Conservation (phyloP, 306 rosid genomes). For the Prunus campanulata region DNA sequence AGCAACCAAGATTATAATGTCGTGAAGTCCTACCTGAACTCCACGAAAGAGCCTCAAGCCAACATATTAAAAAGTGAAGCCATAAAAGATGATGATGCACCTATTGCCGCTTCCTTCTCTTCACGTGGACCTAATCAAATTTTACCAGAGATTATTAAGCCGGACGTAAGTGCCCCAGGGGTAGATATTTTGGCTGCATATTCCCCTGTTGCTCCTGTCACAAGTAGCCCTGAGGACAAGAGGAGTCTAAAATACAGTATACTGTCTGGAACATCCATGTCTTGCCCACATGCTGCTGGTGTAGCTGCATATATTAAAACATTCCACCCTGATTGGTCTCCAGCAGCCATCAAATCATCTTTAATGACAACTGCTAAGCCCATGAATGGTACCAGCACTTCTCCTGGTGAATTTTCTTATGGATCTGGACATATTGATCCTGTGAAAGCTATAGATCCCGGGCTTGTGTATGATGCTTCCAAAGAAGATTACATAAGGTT, state of each 20-base stretch:
- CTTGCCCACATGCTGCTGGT: not conserved
- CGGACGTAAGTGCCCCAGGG: not conserved
- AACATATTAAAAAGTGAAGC: not conserved
- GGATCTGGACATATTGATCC: not conserved
- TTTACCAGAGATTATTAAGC: not conserved
- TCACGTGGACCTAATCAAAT: not conserved
- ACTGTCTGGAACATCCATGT: not conserved
- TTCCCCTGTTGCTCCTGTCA: not conserved
- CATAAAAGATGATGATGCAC: not conserved
- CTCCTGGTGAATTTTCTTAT: not conserved
- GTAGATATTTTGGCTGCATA: not conserved
- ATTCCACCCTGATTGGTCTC: not conserved
- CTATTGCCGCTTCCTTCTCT: not conserved
- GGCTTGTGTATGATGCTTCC: slow-evolving; percentile 24
- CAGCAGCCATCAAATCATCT: not conserved
- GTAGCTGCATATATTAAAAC: not conserved
- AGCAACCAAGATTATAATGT: not conserved
- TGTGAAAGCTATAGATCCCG: slow-evolving; percentile 21
- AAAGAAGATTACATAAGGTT: slow-evolving; percentile 21
- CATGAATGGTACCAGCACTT: not conserved
- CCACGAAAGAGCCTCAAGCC: not conserved
- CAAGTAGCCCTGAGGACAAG: not conserved
- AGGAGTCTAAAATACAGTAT: not conserved
- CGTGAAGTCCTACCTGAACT: not conserved
- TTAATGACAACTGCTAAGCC: not conserved